These are phyloP conservation scores for Pyrenula aspistea DNA, from an alignment of 495 filamentous ascomycete genomes.

Conservation along the genomic window DNA sequence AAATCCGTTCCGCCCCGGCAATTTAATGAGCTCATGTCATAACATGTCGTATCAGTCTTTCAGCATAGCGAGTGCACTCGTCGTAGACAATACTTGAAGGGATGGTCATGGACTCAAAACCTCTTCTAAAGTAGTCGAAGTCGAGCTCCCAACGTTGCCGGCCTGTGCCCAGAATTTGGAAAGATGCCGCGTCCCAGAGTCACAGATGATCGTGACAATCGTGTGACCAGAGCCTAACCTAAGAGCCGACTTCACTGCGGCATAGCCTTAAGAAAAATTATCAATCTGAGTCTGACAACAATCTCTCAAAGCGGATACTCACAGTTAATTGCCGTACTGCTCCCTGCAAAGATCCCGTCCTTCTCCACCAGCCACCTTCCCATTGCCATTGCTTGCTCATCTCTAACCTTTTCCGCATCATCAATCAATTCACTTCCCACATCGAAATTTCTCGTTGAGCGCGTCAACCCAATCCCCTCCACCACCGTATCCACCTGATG, in stretches of 20 bases:
- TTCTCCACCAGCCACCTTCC: slow-evolving; percentile 90
- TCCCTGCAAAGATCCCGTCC: slow-evolving; percentile 89
- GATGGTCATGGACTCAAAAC: too few species aligned
- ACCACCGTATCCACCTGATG: slow-evolving; percentile 93
- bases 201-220: slow-evolving; percentile 86
- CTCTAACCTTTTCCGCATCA: slow-evolving; percentile 83
- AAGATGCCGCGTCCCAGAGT: slow-evolving; percentile 81
- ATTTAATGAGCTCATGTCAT: too few species aligned
- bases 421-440: slow-evolving; percentile 72
- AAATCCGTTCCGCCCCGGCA: too few species aligned
- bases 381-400: slow-evolving; percentile 86
- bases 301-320: slow-evolving; percentile 14
- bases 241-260: slow-evolving; percentile 68
- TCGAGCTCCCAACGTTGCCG: slow-evolving; percentile 51
- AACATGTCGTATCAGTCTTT: too few species aligned
- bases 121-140: slow-evolving; percentile 37
- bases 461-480: slow-evolving; percentile 90
- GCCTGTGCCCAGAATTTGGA: slow-evolving; percentile 89
- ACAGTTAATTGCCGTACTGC: slow-evolving; percentile 93
- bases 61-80: too few species aligned
- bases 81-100: too few species aligned
- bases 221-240: slow-evolving; percentile 62
- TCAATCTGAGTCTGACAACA: neutral
- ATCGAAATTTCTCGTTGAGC: slow-evolving; percentile 84
- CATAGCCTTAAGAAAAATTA: too few species aligned